phyloP scores from a whole-genome alignment of 2,329 filamentous ascomycete species.

The Colletotrichum trifolii region DNA sequence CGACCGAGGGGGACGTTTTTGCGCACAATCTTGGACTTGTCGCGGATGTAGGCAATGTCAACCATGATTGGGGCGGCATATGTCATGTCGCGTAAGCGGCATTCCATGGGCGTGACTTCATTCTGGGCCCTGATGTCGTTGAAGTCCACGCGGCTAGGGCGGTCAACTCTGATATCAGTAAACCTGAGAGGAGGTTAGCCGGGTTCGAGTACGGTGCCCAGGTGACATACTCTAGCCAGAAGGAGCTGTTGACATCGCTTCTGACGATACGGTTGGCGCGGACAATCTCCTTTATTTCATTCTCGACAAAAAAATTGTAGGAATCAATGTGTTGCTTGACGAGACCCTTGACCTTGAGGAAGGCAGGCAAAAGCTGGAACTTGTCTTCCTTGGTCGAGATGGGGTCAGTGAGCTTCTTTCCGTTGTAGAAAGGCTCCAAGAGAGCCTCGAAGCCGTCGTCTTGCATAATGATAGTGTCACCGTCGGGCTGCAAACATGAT shows the following conservation, averaged over 20 bases:
- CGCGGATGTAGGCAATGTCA: constrained; percentile 89
- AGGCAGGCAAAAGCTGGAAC: constrained; percentile 97
- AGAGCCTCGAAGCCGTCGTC: constrained; percentile 75
- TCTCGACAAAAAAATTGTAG: constrained; percentile 97
- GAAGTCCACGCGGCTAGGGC: constrained; percentile 82
- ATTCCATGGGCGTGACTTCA: constrained; percentile 94
- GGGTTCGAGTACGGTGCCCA: background rate
- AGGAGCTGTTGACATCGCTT: constrained; percentile 92
- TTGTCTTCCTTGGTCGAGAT: constrained; percentile 82
- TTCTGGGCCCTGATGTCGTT: constrained; percentile 76
- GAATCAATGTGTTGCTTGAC: constrained; percentile 99
- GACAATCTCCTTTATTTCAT: constrained; percentile 97
- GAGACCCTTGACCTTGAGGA: constrained; percentile 95
- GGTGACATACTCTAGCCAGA: constrained; percentile 77
- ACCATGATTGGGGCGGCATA: constrained; percentile 95
- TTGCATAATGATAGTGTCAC: constrained; percentile 56
- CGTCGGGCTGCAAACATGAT: constrained; percentile 35
- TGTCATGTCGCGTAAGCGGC: constrained; percentile 95
- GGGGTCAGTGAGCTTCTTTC: constrained; percentile 73
- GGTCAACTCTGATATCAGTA: constrained; percentile 88
- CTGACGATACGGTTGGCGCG: constrained; percentile 88
- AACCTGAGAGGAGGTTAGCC: constrained; percentile 57
- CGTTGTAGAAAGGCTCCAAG: constrained; percentile 74
- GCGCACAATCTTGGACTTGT: constrained; percentile 78
- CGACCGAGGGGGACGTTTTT: constrained; percentile 85